These are phyloP conservation scores for Morella rubra DNA, from an alignment of 306 rosid genomes.

Conservation along the genomic window DNA sequence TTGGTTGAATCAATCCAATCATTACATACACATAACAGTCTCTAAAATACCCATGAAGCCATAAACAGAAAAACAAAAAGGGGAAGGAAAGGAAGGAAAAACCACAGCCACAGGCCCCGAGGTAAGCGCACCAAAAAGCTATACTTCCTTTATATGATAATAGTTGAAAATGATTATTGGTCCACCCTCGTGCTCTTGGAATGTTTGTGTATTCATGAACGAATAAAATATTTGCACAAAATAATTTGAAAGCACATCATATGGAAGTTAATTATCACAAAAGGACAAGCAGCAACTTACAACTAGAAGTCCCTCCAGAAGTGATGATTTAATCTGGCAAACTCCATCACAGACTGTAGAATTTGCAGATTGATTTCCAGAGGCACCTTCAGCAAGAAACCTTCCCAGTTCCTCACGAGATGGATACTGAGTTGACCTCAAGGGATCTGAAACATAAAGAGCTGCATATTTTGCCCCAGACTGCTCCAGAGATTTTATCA, in stretches of 20 bases:
- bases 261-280: constrained; percentile 3
- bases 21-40: background rate
- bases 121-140: too few relatives aligned
- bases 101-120: too few relatives aligned
- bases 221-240: background rate
- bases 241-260: background rate
- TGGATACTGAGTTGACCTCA: constrained; percentile 58
- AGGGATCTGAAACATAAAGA: constrained; percentile 82
- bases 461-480: constrained; percentile 81
- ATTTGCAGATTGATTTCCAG: constrained; percentile 46
- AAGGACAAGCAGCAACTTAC: constrained; percentile 50
- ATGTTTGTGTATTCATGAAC: background rate
- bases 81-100: background rate
- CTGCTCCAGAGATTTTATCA: constrained; percentile 64
- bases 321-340: constrained; percentile 88
- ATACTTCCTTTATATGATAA: background rate
- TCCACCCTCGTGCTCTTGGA: background rate
- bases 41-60: background rate
- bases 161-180: background rate
- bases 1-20: background rate
- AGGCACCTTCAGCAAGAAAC: constrained; percentile 67
- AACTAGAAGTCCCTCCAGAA: constrained; percentile 85
- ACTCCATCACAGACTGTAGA: constrained; percentile 62
- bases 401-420: constrained; percentile 69
- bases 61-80: background rate